Evolutionary conservation across 805 yeast genomes (phyloP).

Genomic region (Spathaspora passalidarum): DNA sequence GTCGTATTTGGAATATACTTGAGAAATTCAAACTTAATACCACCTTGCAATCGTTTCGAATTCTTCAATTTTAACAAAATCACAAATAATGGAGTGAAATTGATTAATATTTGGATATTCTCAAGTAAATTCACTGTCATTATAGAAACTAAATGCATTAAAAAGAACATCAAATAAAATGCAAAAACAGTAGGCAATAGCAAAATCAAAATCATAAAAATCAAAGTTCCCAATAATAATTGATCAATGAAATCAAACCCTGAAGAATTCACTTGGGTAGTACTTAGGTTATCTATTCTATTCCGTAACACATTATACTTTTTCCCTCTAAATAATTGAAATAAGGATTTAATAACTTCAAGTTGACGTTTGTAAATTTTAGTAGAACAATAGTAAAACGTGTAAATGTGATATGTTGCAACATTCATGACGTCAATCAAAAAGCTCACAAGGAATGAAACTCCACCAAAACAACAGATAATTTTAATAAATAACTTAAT

Average conservation of each 20-base stretch:
- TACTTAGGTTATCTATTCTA: slow-evolving; percentile 77
- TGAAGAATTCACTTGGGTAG: slow-evolving; percentile 20
- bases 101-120: slow-evolving; percentile 58
- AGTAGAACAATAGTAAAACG: slow-evolving; percentile 78
- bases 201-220: slow-evolving; percentile 76
- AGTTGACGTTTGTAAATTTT: slow-evolving; percentile 77
- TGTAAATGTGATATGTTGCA: slow-evolving; percentile 65
- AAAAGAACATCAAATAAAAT: slow-evolving; percentile 73
- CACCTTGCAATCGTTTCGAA: slow-evolving; percentile 59
- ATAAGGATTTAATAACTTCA: slow-evolving; percentile 64
- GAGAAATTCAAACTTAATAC: slow-evolving; percentile 35
- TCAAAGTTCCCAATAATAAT: slow-evolving; percentile 78
- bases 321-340: slow-evolving; percentile 84
- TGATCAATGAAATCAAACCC: slow-evolving; percentile 65
- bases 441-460: slow-evolving; percentile 66
- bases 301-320: slow-evolving; percentile 80
- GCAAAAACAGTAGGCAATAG: slow-evolving; percentile 85
- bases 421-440: slow-evolving; percentile 62
- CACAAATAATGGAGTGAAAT: slow-evolving; percentile 86
- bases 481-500: slow-evolving; percentile 7
- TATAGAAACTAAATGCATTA: slow-evolving; percentile 52
- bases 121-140: slow-evolving; percentile 52
- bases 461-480: slow-evolving; percentile 47
- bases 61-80: slow-evolving; percentile 76
- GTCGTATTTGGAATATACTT: slow-evolving; percentile 13